Evolutionary conservation across 2,329 filamentous ascomycete species (phyloP).

Genomic region (Davidsoniella eucalypti): DNA sequence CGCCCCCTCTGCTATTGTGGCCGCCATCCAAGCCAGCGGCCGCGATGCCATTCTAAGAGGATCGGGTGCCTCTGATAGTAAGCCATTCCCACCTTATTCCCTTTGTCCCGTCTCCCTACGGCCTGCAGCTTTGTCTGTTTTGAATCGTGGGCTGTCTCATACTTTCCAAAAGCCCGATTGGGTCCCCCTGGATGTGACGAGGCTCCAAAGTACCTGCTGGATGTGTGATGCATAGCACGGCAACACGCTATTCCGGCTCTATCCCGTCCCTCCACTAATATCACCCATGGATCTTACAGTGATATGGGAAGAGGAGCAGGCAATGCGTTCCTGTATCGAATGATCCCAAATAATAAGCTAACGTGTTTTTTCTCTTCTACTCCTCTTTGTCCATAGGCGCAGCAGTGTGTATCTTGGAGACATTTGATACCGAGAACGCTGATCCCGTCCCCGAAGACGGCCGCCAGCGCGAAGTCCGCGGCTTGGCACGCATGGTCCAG

Average conservation of each 20-base stretch:
- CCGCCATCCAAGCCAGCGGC: slow-evolving; percentile 76
- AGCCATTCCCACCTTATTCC: background rate
- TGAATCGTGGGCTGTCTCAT: background rate
- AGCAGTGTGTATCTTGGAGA: slow-evolving; percentile 92
- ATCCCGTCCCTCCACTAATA: no score
- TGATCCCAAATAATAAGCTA: background rate
- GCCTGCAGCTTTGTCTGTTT: background rate
- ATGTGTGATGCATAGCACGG: no score
- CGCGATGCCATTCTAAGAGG: slow-evolving; percentile 89
- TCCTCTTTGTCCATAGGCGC: slow-evolving; percentile 34
- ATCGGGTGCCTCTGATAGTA: slow-evolving; percentile 71
- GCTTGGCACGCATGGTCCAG: slow-evolving; percentile 85
- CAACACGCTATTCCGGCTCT: no score
- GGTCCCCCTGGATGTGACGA: no score
- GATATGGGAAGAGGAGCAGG: no score
- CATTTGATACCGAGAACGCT: slow-evolving; percentile 42
- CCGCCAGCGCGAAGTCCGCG: slow-evolving; percentile 48
- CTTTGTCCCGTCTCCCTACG: background rate
- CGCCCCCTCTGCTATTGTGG: slow-evolving; percentile 75
- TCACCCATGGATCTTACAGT: no score
- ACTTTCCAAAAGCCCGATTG: no score
- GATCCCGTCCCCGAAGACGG: slow-evolving; percentile 26
- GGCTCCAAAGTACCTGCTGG: no score
- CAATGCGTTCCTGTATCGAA: no score
- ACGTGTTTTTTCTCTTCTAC: background rate